Evolutionary conservation across 192 early-diverging fungal genomes (phyloP), one percentile per base, ranked within the genome.

Genomic region (Thamnidium elegans): DNA sequence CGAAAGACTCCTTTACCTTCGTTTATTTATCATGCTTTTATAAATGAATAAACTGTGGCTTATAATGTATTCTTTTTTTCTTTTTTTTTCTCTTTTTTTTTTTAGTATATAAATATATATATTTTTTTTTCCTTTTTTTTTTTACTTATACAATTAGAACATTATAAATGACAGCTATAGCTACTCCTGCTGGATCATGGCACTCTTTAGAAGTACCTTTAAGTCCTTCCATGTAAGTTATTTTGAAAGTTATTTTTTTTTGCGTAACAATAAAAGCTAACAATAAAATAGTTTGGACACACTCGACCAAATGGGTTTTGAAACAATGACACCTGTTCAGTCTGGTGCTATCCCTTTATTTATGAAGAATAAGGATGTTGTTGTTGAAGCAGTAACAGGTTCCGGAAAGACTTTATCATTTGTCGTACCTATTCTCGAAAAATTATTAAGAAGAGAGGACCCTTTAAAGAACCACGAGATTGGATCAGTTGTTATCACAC

Each of bases 381-480:
- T 99, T 4, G 94, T 97, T 13, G 94, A 97, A 70, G 96, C 95
- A 7, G 92, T 92, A 8, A 98, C 96, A 2, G 96, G 96, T 11
- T 98, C 96, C 0, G 96, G 96, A 50, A 98, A 98, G 68, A 98
- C 96, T 3, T 80, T 97, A 7, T 77, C 94, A 6, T 98, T 97
- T 77, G 79, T 95, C 2, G 86, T 97, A 20, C 96, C 96, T 11
- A 83, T 95, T 20, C 82, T 99, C 17, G 94, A 97, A 69, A 92
- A 95, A 70, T 80, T 97, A 8, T 62, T 85, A 43, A 78, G 87
- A 13, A 75, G 87, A 30, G 78, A 84, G 17, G 55, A 78, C 4
- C 72, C 80, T 19, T 78, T 94, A n/a, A 67, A 72, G 3, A 86
- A 84, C 8, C 76, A 85, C 60, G 86, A 97, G 39, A 83, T 99